These are phyloP conservation scores for Talaromyces sp. DNA, from an alignment of 2,329 filamentous ascomycete species.

Conservation along the genomic window DNA sequence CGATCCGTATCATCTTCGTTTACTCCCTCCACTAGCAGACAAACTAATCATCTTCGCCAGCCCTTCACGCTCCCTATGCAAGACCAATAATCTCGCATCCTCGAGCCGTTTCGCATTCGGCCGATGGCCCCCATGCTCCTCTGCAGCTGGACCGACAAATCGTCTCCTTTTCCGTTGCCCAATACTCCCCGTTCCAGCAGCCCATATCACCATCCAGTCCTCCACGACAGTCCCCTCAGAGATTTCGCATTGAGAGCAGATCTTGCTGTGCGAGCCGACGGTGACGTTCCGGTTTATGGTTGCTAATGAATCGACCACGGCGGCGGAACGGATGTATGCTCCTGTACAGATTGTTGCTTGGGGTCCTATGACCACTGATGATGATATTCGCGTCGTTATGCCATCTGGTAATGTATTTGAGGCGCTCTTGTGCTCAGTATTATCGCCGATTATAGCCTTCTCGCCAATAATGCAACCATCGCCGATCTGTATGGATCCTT, in stretches of 20 bases:
- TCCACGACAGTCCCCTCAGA: constrained; percentile 54
- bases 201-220: constrained; percentile 66
- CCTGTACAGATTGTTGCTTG: constrained; percentile 34
- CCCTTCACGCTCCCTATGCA: constrained; percentile 64
- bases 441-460: constrained; percentile 41
- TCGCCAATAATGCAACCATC: constrained; percentile 79
- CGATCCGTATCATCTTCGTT: constrained; percentile 2
- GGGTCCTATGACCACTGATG: constrained; percentile 37
- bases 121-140: constrained; percentile 12
- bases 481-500: constrained; percentile 74
- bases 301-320: constrained; percentile 44
- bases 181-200: constrained; percentile 46
- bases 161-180: constrained; percentile 32
- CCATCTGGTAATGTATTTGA: constrained; percentile 7
- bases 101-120: constrained; percentile 56
- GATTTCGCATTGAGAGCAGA: constrained; percentile 61
- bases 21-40: constrained; percentile 16
- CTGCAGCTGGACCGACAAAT: constrained; percentile 16
- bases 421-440: constrained; percentile 38
- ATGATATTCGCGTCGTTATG: constrained; percentile 31
- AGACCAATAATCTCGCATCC: constrained; percentile 58
- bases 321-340: constrained; percentile 35
- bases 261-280: constrained; percentile 57
- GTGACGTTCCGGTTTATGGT: constrained; percentile 29
- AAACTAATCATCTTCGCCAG: constrained; percentile 57